phyloP scores from a whole-genome alignment of 169 alveolate genomes.

The Eimeria brunetti region DNA sequence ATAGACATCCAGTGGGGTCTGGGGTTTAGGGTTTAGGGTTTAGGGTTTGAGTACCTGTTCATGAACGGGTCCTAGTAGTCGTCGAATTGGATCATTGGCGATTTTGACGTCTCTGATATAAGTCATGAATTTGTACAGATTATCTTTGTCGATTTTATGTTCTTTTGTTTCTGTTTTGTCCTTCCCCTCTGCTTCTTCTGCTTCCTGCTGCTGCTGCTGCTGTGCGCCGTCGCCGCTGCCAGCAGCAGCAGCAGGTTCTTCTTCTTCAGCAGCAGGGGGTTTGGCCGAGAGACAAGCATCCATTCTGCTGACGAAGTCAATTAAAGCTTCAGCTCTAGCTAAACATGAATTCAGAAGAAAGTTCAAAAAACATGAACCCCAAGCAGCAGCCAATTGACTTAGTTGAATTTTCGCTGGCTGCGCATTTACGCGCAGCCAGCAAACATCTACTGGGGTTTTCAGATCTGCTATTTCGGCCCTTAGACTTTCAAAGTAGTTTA shows the following conservation, averaged over 20 bases:
- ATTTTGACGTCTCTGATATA: slow-evolving; percentile 94
- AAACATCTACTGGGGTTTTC: slow-evolving; percentile 92
- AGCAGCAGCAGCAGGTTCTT: slow-evolving; percentile 76
- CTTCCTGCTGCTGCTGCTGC: not conserved
- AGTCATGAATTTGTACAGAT: slow-evolving; percentile 93
- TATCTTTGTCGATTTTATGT: slow-evolving; percentile 86
- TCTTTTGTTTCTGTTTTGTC: too few species aligned
- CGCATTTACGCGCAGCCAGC: slow-evolving; percentile 94
- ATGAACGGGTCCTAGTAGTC: slow-evolving; percentile 89
- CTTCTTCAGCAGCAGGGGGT: slow-evolving; percentile 16
- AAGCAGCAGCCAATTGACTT: slow-evolving; percentile 88
- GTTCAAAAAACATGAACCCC: slow-evolving; percentile 92
- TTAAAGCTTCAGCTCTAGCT: slow-evolving; percentile 89
- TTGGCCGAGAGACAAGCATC: slow-evolving; percentile 88
- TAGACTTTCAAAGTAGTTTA: slow-evolving; percentile 50
- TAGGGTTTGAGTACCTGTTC: slow-evolving; percentile 84
- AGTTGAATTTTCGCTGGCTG: slow-evolving; percentile 92
- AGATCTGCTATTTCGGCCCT: slow-evolving; percentile 88
- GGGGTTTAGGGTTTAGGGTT: not conserved
- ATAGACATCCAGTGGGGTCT: not conserved
- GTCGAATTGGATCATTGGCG: slow-evolving; percentile 88
- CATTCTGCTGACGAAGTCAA: slow-evolving; percentile 91
- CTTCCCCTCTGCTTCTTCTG: not conserved
- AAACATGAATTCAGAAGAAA: slow-evolving; percentile 89
- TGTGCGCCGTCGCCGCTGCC: slow-evolving; percentile 11